Base-by-base conservation (phyloP, 352 stramenopile species). In the Globisporangium radiosum region DNA sequence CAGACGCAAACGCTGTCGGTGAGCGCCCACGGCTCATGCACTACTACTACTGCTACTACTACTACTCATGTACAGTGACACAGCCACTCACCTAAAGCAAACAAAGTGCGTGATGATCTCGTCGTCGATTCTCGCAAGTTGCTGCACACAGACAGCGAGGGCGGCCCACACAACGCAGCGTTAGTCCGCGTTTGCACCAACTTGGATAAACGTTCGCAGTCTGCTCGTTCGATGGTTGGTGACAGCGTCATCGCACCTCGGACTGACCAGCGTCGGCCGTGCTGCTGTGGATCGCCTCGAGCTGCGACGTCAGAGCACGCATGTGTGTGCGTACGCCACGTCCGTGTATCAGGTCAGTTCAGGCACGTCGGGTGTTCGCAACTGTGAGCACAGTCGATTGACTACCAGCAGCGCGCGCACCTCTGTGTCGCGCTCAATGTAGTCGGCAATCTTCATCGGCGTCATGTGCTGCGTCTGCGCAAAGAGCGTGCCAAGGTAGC, bases 101-200 rank as follows among this genome's bases (percentile, higher is more conserved):
- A 98, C 78, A 57, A 98, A 99, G 72, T 99, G 96, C n/a, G 94
- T 98, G 63, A 96, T 85, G 64, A 99, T 87, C 7, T 89, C 80
- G 54, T 98, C 94, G 39, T 98, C 83, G 15, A 97, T 73, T 50
- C 79, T 75, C 45, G 92, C 82, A 52, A 97, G 66, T 86, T 95
- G 85, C 83, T 94, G 52, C 42, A 53, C 15, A 48, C 10, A 25
- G 5, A 43, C 40, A 37, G 25, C 1, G 44, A 47, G 5, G 45
- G n/a, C 51, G 39, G 33, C 55, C 15, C 9, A 17, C 39, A 9
- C 39, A 43, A 14, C 4, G 8, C 10, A 7, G 53, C 47, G 8
- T 6, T n/a, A 10, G 45, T 50, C 17, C 17, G 17, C 17, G 17
- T 19, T 19, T 19, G 17, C 17, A 19, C 17, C 17, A 19, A 19